Base-by-base conservation (phyloP, 2,329 filamentous ascomycete species). In the Colletotrichum sp. region DNA sequence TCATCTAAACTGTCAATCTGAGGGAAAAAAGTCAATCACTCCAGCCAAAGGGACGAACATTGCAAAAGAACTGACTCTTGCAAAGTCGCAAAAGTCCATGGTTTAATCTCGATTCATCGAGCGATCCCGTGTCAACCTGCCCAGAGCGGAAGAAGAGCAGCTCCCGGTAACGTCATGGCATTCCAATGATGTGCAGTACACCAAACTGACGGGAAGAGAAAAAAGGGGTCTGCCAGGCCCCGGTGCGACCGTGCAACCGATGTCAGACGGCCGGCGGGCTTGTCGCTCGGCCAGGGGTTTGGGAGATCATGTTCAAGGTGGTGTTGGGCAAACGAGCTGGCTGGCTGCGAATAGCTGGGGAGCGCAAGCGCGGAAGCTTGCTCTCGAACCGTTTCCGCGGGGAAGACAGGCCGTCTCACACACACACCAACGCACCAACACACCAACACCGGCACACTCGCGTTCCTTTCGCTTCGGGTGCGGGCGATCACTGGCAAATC, bases 61-160 rank as follows among this genome's bases (percentile, higher is more conserved):
- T 2, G 32, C 30, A 64, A 16, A 24, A 0, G 32, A 32, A 0
- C 59, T 62, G 60, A 64, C 30, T 36, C 32, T 36, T 39, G 13
- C 28, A 28, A 10, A 65, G 60, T 16, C 16, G 24, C 44, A 39
- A 59, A 24, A 34, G 5, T 8, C 34, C 30, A 34, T 59, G 30
- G 68, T 63, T 32, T 68, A 57, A 76, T 76, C 70, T 76, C 73
- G 70, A 76, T 73, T 21, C 26, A 59, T 64, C 26, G 55, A 73
- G 73, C 32, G 70, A 76, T 76, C 64, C 73, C 73, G 73, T 75
- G 72, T 68, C 73, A 68, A 59, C 39, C 64, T 76, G 36, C 73
- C 73, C 62, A 73, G 57, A 73, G 44, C 44, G 73, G 73, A 59
- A 76, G 57, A 73, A 49, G 73, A 73, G 64, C 63, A 28, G 26